Percentiles rank a stretch among this genome's conserved stretches.
Conservation (phyloP, 371 early-diverging fungal genomes). For the Conidiobolus coronatus region DNA sequence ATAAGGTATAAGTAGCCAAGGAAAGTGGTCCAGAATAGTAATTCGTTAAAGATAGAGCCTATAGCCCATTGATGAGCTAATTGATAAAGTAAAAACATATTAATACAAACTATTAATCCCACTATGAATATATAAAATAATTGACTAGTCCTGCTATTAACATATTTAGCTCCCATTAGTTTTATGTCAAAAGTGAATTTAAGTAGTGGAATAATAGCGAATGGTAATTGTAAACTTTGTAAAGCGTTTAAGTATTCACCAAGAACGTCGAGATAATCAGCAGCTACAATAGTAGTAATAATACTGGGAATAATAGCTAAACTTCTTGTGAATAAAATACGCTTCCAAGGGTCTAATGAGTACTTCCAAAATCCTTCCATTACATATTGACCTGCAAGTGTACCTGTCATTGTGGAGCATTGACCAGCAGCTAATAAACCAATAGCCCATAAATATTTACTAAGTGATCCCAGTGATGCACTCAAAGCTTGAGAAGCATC, state of each 20-base stretch:
- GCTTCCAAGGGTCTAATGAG: conserved; percentile 32
- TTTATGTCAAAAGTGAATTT: conserved; percentile 17
- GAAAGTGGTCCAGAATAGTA: too few relatives aligned
- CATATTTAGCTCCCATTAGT: conserved; percentile 2
- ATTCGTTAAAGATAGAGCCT: too few relatives aligned
- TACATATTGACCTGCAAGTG: conserved; percentile 49
- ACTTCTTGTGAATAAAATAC: conserved; percentile 34
- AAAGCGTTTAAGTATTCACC: conserved; percentile 42
- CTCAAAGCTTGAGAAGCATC: conserved; percentile 35
- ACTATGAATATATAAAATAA: neutral
- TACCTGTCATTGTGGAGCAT: conserved; percentile 44
- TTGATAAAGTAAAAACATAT: too few relatives aligned
- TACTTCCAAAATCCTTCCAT: conserved; percentile 44
- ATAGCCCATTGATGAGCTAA: too few relatives aligned
- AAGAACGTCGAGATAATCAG: conserved; percentile 32
- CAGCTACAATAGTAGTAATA: conserved; percentile 31
- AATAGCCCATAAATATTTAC: conserved; percentile 36
- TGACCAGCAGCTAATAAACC: conserved; percentile 50
- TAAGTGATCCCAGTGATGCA: conserved; percentile 23
- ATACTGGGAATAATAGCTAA: conserved; percentile 43
- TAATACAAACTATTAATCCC: too few relatives aligned
- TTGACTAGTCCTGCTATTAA: neutral
- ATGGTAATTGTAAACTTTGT: conserved; percentile 47
- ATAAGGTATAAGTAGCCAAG: too few relatives aligned
- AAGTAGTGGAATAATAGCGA: conserved; percentile 43